Evolutionary conservation across 192 early-diverging fungal species (phyloP).

Genomic region (Glomus cerebriforme): DNA sequence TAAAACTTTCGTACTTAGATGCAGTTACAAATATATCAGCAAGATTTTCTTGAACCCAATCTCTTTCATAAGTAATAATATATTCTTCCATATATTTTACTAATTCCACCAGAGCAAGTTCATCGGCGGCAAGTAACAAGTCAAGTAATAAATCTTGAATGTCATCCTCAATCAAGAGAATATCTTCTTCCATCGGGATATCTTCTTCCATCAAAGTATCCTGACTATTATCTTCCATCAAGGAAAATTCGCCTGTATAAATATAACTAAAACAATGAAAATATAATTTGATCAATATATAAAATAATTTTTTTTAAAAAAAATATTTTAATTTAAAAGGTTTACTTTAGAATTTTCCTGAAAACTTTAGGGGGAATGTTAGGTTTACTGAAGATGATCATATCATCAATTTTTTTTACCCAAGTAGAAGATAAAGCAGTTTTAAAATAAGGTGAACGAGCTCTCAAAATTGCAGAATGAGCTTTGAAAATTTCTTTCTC

Average conservation of each 20-base stretch:
- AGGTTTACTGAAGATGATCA: neutral
- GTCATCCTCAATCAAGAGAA: too few species aligned
- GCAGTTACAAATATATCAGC: neutral
- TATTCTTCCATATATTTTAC: conserved; percentile 3
- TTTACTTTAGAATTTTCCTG: neutral
- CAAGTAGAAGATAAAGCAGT: conserved; percentile 12
- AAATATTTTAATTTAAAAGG: neutral
- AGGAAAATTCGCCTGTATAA: conserved; percentile 2
- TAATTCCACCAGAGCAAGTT: neutral
- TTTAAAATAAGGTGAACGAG: conserved; percentile 3
- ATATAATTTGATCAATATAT: neutral
- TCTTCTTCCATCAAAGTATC: too few species aligned
- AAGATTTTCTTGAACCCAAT: neutral
- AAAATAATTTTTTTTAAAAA: neutral
- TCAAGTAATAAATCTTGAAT: neutral
- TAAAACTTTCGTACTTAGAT: neutral
- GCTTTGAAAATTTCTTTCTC: neutral
- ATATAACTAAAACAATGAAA: conserved; percentile 16
- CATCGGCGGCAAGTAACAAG: neutral
- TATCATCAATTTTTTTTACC: neutral
- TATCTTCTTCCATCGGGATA: too few species aligned
- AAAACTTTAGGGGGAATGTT: neutral
- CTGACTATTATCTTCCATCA: neutral
- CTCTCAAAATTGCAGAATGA: conserved; percentile 3
- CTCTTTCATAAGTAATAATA: neutral